phyloP scores from a whole-genome alignment of 768 basidiomycete genomes.

The Tephrocybe sp. region DNA sequence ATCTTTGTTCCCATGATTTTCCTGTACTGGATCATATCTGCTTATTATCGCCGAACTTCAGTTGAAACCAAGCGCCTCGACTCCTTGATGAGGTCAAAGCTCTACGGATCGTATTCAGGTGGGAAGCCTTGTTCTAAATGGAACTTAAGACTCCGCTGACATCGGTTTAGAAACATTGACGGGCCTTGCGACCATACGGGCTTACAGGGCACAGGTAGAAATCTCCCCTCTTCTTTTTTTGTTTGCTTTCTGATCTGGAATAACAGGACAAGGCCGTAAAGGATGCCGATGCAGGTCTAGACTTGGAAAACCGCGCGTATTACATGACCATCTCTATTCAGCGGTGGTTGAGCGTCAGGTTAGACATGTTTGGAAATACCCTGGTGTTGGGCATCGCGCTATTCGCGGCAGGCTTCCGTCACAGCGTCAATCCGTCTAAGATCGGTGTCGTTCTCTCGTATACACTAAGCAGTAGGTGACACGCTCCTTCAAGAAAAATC shows the following conservation, averaged over 20 bases:
- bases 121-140: neutral
- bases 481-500: neutral
- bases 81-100: constrained; percentile 55
- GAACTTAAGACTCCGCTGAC: neutral
- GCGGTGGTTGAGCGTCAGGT: constrained; percentile 58
- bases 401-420: constrained; percentile 64
- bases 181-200: constrained; percentile 60
- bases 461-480: constrained; percentile 40
- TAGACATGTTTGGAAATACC: constrained; percentile 64
- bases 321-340: constrained; percentile 64
- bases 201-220: constrained; percentile 50
- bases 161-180: constrained; percentile 50
- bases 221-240: neutral
- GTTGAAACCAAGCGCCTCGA: constrained; percentile 65
- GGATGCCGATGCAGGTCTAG: constrained; percentile 50
- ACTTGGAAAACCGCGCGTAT: constrained; percentile 60
- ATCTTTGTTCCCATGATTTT: constrained; percentile 53
- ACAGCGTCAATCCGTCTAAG: constrained; percentile 41
- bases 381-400: constrained; percentile 67
- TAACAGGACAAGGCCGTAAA: constrained; percentile 42
- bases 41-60: constrained; percentile 60
- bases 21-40: constrained; percentile 48
- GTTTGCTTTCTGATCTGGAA: neutral
- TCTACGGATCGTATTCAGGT: constrained; percentile 62
- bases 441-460: constrained; percentile 57